phyloP scores from a whole-genome alignment of 768 basidiomycete genomes.

The Suillus spraguei region DNA sequence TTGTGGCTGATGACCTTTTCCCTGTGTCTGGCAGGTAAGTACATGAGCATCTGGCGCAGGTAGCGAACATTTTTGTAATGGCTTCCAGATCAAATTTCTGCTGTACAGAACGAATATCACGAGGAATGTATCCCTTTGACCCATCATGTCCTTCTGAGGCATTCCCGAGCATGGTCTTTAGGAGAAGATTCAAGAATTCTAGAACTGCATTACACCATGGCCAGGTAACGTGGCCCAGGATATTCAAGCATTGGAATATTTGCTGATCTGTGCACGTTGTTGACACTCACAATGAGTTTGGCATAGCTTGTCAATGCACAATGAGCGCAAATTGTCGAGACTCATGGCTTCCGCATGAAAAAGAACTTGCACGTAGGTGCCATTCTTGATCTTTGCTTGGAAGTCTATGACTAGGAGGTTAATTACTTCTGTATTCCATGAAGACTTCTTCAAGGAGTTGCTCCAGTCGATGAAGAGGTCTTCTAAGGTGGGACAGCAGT shows the following conservation, averaged over 20 bases:
- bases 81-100: no score
- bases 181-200: no score
- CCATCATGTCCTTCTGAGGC: no score
- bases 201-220: no score
- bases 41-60: constrained; percentile 30
- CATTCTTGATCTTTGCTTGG: neutral
- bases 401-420: neutral
- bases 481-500: neutral
- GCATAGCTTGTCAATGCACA: constrained; percentile 6
- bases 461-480: neutral
- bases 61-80: constrained; percentile 8
- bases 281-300: neutral
- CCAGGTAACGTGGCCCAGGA: no score
- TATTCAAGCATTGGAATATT: neutral
- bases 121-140: no score
- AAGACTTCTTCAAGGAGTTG: neutral
- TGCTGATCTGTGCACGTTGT: neutral
- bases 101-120: no score
- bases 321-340: neutral
- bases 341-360: neutral
- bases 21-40: constrained; percentile 17
- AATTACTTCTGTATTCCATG: neutral
- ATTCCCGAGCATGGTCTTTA: no score
- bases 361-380: neutral
- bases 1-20: neutral